Percentiles rank a stretch among this genome's conserved stretches.
Conservation (phyloP, 2,329 filamentous ascomycete genomes). For the Thielaviopsis ethacetica region DNA sequence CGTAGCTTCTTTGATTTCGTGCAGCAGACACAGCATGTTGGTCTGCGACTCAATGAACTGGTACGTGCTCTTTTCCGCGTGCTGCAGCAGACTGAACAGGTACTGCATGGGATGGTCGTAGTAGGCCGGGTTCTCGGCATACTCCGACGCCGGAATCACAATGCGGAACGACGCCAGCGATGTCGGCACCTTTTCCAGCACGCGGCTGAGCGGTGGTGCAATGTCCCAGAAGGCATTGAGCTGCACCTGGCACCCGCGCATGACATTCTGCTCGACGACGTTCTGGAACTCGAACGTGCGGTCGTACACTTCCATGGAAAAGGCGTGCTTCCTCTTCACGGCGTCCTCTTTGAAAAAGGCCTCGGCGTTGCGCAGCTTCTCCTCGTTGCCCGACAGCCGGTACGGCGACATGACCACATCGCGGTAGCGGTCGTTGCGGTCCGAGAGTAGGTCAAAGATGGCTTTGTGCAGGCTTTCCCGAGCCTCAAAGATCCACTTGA, state of each 20-base stretch:
- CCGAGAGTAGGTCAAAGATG: conserved; percentile 68
- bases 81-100: conserved; percentile 66
- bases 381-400: conserved; percentile 52
- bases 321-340: conserved; percentile 51
- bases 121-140: conserved; percentile 74
- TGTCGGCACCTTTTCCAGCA: conserved; percentile 65
- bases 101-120: conserved; percentile 74
- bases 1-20: conserved; percentile 73
- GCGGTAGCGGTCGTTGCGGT: conserved; percentile 74
- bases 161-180: conserved; percentile 45
- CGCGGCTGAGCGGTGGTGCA: conserved; percentile 59
- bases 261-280: conserved; percentile 71
- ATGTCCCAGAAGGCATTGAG: conserved; percentile 97
- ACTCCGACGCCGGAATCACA: conserved; percentile 63
- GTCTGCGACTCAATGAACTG: conserved; percentile 95
- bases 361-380: conserved; percentile 64
- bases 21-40: conserved; percentile 75
- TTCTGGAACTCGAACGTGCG: conserved; percentile 62
- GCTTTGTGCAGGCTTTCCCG: conserved; percentile 77
- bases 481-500: conserved; percentile 95
- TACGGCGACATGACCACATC: conserved; percentile 74
- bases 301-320: conserved; percentile 53
- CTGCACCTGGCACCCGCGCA: conserved; percentile 77
- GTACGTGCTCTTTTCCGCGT: conserved; percentile 83
- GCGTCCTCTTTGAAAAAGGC: conserved; percentile 72